A percentile compares a stretch with the other conserved stretches of the same genome.
phyloP scores from a whole-genome alignment of 805 yeast species.

The Schwanniomyces sp. region DNA sequence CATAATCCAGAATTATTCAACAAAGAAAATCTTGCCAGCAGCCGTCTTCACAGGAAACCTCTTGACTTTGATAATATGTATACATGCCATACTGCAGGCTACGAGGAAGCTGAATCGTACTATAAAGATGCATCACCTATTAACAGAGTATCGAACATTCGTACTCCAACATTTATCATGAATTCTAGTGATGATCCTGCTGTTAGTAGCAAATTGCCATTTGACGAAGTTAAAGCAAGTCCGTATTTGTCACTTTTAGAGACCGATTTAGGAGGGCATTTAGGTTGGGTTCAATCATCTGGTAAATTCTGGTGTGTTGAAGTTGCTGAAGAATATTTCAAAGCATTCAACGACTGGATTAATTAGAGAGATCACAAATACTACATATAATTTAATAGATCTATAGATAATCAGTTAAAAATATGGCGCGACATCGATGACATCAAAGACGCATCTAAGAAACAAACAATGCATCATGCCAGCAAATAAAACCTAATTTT shows the following conservation, averaged over 20 bases:
- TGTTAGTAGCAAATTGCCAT: slow-evolving; percentile 57
- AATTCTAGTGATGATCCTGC: slow-evolving; percentile 77
- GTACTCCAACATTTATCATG: slow-evolving; percentile 65
- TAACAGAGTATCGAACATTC: slow-evolving; percentile 47
- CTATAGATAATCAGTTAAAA: neutral
- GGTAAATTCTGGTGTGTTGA: slow-evolving; percentile 64
- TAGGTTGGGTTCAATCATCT: slow-evolving; percentile 68
- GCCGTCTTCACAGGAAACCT: slow-evolving; percentile 30
- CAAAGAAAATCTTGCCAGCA: slow-evolving; percentile 17
- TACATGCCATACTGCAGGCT: slow-evolving; percentile 69
- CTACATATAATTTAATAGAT: too few species aligned
- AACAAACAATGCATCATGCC: neutral
- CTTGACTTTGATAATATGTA: slow-evolving; percentile 62
- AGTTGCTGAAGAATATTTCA: slow-evolving; percentile 36
- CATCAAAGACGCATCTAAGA: neutral
- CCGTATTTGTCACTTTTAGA: slow-evolving; percentile 60
- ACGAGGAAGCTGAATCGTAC: slow-evolving; percentile 61
- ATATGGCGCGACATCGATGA: neutral
- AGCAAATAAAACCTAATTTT: neutral
- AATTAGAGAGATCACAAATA: neutral
- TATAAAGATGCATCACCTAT: slow-evolving; percentile 63
- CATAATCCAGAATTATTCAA: slow-evolving; percentile 27
- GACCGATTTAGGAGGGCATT: slow-evolving; percentile 76
- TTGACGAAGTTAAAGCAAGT: slow-evolving; percentile 47
- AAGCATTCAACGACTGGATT: slow-evolving; percentile 16